phyloP scores from a whole-genome alignment of 2,329 filamentous ascomycete genomes.

The Cercospora zeae-maydis region DNA sequence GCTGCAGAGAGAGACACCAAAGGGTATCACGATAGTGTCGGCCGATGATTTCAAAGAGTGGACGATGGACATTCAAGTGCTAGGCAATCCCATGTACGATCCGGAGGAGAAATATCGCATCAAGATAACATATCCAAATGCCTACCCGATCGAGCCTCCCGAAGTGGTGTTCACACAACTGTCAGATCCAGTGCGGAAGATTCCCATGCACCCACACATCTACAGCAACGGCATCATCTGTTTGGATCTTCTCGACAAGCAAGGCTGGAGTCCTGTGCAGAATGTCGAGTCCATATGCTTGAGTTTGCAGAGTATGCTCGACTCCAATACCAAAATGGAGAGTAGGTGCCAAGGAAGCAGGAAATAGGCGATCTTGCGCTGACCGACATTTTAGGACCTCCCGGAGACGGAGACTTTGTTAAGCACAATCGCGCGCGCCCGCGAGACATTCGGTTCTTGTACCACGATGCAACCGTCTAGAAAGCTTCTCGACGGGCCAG shows the following conservation, averaged over 20 bases:
- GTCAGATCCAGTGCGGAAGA: constrained; percentile 51
- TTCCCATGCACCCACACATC: constrained; percentile 95
- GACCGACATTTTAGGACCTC: constrained; percentile 50
- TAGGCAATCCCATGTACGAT: constrained; percentile 87
- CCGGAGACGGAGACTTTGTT: constrained; percentile 87
- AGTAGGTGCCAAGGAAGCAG: constrained; percentile 43
- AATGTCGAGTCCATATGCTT: constrained; percentile 97
- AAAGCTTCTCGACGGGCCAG: not conserved
- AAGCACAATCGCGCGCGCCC: constrained; percentile 73
- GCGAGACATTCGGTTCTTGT: constrained; percentile 87
- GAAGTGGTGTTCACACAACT: constrained; percentile 83
- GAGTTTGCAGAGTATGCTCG: constrained; percentile 97
- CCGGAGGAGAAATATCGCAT: constrained; percentile 73
- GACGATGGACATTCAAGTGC: constrained; percentile 85
- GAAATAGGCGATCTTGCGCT: not conserved
- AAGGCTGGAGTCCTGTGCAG: constrained; percentile 95
- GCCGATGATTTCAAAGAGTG: constrained; percentile 84
- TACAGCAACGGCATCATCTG: constrained; percentile 99
- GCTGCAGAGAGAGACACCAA: constrained; percentile 58
- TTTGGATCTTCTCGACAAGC: constrained; percentile 80
- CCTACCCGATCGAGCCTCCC: constrained; percentile 93
- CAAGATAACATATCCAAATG: constrained; percentile 77
- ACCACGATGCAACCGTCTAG: constrained; percentile 71
- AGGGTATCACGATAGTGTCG: constrained; percentile 72
- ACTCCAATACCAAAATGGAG: constrained; percentile 88